Conservation (phyloP, 176 grass and related monocot species). For the Paspalum notatum region DNA sequence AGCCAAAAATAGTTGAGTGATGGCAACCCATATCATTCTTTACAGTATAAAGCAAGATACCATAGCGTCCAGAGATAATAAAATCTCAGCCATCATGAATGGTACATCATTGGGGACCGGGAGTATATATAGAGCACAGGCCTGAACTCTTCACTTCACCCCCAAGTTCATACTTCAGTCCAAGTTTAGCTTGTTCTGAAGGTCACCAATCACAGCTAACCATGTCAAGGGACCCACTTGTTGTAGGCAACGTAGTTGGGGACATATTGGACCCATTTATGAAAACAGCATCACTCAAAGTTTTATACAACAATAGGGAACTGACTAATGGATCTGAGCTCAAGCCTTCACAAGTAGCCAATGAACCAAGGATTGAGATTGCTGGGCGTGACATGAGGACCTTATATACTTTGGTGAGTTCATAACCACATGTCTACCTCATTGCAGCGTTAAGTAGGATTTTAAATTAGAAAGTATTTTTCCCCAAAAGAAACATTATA, state of each 20-base stretch:
- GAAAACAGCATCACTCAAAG: conserved; percentile 69
- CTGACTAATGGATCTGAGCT: conserved; percentile 91
- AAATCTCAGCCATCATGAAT: conserved; percentile 33
- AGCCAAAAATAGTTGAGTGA: conserved; percentile 62
- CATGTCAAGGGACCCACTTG: conserved; percentile 97
- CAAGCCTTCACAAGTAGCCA: conserved; percentile 75
- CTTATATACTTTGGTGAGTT: conserved; percentile 95
- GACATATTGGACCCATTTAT: conserved; percentile 90
- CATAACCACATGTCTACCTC: conserved; percentile 28
- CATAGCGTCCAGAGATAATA: conserved; percentile 44
- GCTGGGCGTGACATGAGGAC: conserved; percentile 65
- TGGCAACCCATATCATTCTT: conserved; percentile 60
- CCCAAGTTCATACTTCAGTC: conserved; percentile 43
- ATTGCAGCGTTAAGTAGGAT: conserved; percentile 14
- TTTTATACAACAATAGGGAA: conserved; percentile 81
- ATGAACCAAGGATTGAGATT: conserved; percentile 73
- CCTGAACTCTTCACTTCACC: conserved; percentile 57
- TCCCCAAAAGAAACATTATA: neutral
- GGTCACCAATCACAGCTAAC: conserved; percentile 24
- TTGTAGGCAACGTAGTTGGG: conserved; percentile 81
- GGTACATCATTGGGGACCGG: conserved; percentile 41
- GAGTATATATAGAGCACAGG: conserved; percentile 74
- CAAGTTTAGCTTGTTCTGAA: conserved; percentile 47
- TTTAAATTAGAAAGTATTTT: neutral
- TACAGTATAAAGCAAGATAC: conserved; percentile 58